phyloP scores from a whole-genome alignment of 2,329 filamentous ascomycete species.

The Alternaria ventricosa region DNA sequence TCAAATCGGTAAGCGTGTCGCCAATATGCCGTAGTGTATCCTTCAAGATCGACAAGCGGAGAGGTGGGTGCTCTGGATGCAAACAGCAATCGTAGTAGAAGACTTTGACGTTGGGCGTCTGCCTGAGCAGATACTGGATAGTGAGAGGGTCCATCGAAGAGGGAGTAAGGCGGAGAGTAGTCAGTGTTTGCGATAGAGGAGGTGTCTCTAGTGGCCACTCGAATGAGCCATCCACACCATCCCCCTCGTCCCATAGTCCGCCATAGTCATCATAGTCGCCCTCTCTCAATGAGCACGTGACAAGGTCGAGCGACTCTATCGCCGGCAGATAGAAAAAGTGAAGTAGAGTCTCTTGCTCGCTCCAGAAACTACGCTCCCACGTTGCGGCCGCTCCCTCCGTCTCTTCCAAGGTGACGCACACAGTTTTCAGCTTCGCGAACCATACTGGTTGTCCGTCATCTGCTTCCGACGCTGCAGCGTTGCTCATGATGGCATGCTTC shows the following conservation, averaged over 20 bases:
- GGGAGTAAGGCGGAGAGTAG: not conserved
- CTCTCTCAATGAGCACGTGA: not conserved
- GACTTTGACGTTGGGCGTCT: not conserved
- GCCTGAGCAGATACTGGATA: not conserved
- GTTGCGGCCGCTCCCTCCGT: not conserved
- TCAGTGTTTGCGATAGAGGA: not conserved
- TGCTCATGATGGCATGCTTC: not conserved
- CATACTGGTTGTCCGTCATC: not conserved
- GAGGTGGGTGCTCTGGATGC: not conserved
- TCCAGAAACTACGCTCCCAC: not conserved
- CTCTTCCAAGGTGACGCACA: not conserved
- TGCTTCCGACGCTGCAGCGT: not conserved
- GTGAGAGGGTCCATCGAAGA: not conserved
- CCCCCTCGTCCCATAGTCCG: not conserved
- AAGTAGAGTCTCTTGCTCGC: not conserved
- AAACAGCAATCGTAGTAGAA: constrained; percentile 1
- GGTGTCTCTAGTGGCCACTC: not conserved
- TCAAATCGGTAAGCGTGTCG: not conserved
- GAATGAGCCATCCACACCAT: not conserved
- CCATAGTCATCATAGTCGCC: not conserved
- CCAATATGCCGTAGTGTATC: not conserved
- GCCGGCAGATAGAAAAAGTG: not conserved
- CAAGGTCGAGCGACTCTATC: not conserved
- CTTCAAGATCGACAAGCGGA: not conserved
- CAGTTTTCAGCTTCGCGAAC: not conserved